phyloP scores from a whole-genome alignment of 2,329 filamentous ascomycete species.

The Ilyonectria robusta region DNA sequence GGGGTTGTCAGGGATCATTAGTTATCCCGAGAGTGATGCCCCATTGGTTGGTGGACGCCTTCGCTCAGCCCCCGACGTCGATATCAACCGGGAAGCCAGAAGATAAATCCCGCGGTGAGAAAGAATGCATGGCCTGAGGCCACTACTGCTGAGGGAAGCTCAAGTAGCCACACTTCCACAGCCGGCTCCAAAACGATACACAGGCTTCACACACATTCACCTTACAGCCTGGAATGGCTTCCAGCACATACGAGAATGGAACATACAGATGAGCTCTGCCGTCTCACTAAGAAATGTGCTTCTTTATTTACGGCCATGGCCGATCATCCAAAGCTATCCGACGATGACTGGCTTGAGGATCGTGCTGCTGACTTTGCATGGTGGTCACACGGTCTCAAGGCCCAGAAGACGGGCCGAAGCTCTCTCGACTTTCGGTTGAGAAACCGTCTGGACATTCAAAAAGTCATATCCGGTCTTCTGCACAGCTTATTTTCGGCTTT shows the following conservation, averaged over 20 bases:
- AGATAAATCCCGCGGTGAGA: too few relatives aligned
- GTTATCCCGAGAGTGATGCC: too few relatives aligned
- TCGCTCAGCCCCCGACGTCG: too few relatives aligned
- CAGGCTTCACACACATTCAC: too few relatives aligned
- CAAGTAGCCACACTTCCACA: too few relatives aligned
- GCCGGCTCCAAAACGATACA: too few relatives aligned
- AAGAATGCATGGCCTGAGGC: too few relatives aligned
- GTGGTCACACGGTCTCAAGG: neutral
- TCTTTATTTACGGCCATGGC: neutral
- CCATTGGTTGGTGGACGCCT: too few relatives aligned
- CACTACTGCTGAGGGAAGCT: too few relatives aligned
- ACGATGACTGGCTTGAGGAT: constrained; percentile 2
- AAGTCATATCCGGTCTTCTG: neutral
- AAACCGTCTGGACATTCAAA: neutral
- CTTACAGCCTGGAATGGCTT: neutral
- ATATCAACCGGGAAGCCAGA: too few relatives aligned
- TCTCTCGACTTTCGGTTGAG: constrained; percentile 3
- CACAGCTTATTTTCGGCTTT: neutral
- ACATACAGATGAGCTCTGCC: neutral
- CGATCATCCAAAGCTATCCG: neutral
- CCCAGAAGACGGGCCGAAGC: neutral
- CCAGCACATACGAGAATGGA: neutral
- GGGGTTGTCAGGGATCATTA: too few relatives aligned
- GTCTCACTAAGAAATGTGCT: neutral
- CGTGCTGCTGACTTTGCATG: neutral